Conservation (phyloP, 805 yeast genomes). For the Spathaspora sp. region DNA sequence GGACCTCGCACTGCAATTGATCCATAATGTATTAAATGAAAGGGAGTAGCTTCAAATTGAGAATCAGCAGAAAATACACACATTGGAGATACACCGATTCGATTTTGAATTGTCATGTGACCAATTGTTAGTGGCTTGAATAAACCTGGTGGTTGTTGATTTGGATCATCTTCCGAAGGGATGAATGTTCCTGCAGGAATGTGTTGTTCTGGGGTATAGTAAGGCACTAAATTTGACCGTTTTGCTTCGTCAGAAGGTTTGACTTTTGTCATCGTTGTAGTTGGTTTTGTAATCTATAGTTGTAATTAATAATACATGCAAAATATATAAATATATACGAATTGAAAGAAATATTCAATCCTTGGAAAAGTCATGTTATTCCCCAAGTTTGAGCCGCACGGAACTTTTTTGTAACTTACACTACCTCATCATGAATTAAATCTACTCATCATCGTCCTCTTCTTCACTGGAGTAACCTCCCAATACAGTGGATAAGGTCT, state of each 20-base stretch:
- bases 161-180: constrained; percentile 8
- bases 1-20: constrained; percentile 45
- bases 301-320: neutral
- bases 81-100: constrained; percentile 57
- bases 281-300: neutral
- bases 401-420: neutral
- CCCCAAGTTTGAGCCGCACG: neutral
- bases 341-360: neutral
- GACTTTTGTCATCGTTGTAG: constrained; percentile 1
- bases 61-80: constrained; percentile 43
- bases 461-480: constrained; percentile 30
- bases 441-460: constrained; percentile 11
- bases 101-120: constrained; percentile 39
- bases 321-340: neutral
- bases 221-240: constrained; percentile 10
- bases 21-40: constrained; percentile 48
- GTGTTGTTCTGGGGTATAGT: constrained; percentile 30
- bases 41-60: constrained; percentile 40
- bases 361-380: neutral
- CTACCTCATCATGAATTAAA: neutral
- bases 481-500: constrained; percentile 10
- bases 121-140: constrained; percentile 43
- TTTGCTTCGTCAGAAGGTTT: constrained; percentile 5
- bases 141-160: constrained; percentile 25
- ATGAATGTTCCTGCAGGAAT: constrained; percentile 29